Evolutionary conservation across 2,329 filamentous ascomycete genomes (phyloP).

Genomic region (Aspergillus alliaceus): DNA sequence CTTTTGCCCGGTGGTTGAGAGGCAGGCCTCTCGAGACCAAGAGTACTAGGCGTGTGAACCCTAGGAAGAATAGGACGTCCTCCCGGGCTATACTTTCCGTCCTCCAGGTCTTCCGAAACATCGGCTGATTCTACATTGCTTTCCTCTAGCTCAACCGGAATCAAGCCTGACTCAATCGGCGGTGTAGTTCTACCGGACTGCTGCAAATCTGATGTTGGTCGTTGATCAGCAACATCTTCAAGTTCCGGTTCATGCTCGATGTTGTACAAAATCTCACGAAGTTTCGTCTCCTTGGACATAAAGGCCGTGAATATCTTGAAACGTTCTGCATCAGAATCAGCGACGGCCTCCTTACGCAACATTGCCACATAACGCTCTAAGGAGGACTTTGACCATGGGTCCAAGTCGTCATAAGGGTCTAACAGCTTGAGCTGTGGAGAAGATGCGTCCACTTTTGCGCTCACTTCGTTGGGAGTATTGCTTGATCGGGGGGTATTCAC

Average conservation of each 20-base stretch:
- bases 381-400: conserved; percentile 58
- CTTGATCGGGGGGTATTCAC: not conserved
- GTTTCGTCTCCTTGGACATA: conserved; percentile 47
- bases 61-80: conserved; percentile 49
- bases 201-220: conserved; percentile 8
- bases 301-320: conserved; percentile 56
- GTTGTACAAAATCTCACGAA: conserved; percentile 51
- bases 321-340: conserved; percentile 51
- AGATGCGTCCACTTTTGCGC: conserved; percentile 5
- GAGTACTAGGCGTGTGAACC: conserved; percentile 18
- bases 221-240: conserved; percentile 10
- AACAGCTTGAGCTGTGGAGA: conserved; percentile 21
- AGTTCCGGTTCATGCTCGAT: conserved; percentile 43
- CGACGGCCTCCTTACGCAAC: conserved; percentile 53
- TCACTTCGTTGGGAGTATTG: not conserved
- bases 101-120: conserved; percentile 22
- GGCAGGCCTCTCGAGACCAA: conserved; percentile 25
- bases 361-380: conserved; percentile 56
- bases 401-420: conserved; percentile 54
- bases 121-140: conserved; percentile 6
- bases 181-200: conserved; percentile 8
- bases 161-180: conserved; percentile 32
- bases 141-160: conserved; percentile 33
- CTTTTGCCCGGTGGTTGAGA: conserved; percentile 23
- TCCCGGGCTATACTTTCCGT: conserved; percentile 53